Conservation (phyloP, 2,329 filamentous ascomycete species). For the Pseudogymnoascus pannorum region DNA sequence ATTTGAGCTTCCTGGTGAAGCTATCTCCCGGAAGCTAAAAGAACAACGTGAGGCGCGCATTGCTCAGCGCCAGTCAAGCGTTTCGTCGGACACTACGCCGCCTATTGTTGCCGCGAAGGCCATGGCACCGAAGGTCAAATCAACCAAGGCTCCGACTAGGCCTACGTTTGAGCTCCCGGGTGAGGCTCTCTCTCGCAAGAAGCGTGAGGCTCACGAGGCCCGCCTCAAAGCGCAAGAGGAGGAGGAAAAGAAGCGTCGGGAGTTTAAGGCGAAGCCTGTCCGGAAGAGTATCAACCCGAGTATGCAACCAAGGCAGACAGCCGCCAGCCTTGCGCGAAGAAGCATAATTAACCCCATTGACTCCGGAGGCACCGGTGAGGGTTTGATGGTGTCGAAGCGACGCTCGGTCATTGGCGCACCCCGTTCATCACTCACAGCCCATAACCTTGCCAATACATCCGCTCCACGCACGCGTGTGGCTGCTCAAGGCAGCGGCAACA, state of each 20-base stretch:
- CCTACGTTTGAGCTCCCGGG: slow-evolving; percentile 57
- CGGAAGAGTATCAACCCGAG: slow-evolving; percentile 35
- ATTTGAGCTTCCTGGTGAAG: slow-evolving; percentile 58
- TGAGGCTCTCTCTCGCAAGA: slow-evolving; percentile 43
- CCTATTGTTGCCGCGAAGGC: slow-evolving; percentile 32
- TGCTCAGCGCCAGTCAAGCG: slow-evolving; percentile 30
- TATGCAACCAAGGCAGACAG: slow-evolving; percentile 45
- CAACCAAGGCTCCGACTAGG: slow-evolving; percentile 44
- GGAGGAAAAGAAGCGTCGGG: slow-evolving; percentile 50
- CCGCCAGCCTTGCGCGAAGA: slow-evolving; percentile 49
- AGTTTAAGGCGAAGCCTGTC: slow-evolving; percentile 57
- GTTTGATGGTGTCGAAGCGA: slow-evolving; percentile 22
- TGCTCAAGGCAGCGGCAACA: slow-evolving; percentile 7
- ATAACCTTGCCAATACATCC: slow-evolving; percentile 26
- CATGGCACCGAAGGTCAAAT: slow-evolving; percentile 40
- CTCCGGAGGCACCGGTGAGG: slow-evolving; percentile 15
- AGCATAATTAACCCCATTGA: slow-evolving; percentile 18
- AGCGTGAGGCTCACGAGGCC: slow-evolving; percentile 49
- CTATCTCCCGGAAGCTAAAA: slow-evolving; percentile 48
- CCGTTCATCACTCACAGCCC: slow-evolving; percentile 29
- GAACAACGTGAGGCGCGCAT: slow-evolving; percentile 52
- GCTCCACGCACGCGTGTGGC: slow-evolving; percentile 22
- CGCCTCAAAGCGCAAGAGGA: slow-evolving; percentile 51
- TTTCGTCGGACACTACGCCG: slow-evolving; percentile 28
- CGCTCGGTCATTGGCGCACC: slow-evolving; percentile 26